These are phyloP conservation scores for Eustoma russellianum DNA, from an alignment of 257 asterid species.

Conservation along the genomic window DNA sequence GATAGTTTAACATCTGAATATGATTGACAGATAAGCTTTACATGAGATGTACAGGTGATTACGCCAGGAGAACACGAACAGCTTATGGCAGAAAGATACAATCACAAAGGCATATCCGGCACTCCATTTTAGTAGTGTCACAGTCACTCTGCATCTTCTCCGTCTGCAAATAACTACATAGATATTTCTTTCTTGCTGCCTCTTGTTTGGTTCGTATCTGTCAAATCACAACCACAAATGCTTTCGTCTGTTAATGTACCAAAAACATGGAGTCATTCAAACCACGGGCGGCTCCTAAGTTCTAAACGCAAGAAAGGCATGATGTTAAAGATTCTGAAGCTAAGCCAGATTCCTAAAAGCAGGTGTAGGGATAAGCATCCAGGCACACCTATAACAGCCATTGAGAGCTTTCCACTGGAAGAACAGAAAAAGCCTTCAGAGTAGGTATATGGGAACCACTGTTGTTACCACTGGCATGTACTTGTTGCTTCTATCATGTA, in stretches of 20 bases:
- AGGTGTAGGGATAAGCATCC: no score
- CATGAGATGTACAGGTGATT: constrained; percentile 52
- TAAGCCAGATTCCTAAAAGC: no score
- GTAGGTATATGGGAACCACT: no score
- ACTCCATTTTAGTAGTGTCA: constrained; percentile 38
- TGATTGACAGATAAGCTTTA: constrained; percentile 58
- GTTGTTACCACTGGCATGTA: no score
- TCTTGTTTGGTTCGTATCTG: constrained; percentile 43
- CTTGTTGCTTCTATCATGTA: no score
- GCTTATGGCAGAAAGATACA: constrained; percentile 52
- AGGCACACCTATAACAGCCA: no score
- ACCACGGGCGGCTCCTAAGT: neutral
- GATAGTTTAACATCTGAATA: constrained; percentile 35
- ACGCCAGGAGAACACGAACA: no score
- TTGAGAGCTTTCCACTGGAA: no score
- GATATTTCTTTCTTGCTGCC: constrained; percentile 34
- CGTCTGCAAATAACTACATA: constrained; percentile 27
- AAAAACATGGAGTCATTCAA: neutral
- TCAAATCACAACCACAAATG: constrained; percentile 2
- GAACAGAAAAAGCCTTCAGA: no score
- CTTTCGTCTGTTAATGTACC: neutral
- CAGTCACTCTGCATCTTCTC: constrained; percentile 29
- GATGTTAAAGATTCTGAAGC: no score
- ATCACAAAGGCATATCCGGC: constrained; percentile 57
- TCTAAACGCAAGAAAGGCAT: no score